Evolutionary conservation across 176 grass and related monocot genomes (phyloP).

Genomic region (Musa itinerans): DNA sequence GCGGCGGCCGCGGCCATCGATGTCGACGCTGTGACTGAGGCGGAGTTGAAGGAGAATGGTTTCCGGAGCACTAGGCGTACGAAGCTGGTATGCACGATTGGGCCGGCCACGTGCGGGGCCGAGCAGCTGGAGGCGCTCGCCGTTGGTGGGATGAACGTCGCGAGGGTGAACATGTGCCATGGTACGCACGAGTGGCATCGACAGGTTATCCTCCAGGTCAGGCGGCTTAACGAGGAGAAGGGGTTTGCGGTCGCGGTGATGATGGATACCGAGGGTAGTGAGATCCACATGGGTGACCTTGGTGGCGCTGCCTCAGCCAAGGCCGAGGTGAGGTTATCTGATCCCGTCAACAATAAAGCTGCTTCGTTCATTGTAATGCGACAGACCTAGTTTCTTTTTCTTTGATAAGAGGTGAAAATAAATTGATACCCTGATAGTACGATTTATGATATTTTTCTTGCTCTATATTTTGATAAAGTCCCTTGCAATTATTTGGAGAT

Average conservation of each 20-base stretch:
- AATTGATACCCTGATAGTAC: no score
- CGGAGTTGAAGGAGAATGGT: constrained; percentile 84
- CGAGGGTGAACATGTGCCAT: constrained; percentile 92
- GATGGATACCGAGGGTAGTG: constrained; percentile 98
- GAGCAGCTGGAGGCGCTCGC: constrained; percentile 85
- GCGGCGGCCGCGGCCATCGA: constrained; percentile 21
- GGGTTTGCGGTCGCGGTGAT: constrained; percentile 82
- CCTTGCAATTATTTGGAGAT: no score
- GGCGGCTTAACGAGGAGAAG: constrained; percentile 85
- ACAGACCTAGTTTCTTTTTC: neutral
- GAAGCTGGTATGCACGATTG: constrained; percentile 96
- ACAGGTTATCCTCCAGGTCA: constrained; percentile 49
- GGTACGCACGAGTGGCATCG: constrained; percentile 80
- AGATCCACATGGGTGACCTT: constrained; percentile 97
- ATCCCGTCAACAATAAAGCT: no score
- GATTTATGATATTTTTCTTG: no score
- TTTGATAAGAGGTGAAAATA: neutral
- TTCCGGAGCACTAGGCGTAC: constrained; percentile 93
- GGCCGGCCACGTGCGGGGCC: constrained; percentile 58
- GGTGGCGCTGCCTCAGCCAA: constrained; percentile 67
- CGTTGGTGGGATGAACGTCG: constrained; percentile 85
- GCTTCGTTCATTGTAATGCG: no score
- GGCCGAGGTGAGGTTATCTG: constrained; percentile 48
- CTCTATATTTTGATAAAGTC: no score
- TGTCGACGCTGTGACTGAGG: constrained; percentile 58